Conservation (phyloP, 108 stramenopile species). For the Poteriospumella lacustris region DNA sequence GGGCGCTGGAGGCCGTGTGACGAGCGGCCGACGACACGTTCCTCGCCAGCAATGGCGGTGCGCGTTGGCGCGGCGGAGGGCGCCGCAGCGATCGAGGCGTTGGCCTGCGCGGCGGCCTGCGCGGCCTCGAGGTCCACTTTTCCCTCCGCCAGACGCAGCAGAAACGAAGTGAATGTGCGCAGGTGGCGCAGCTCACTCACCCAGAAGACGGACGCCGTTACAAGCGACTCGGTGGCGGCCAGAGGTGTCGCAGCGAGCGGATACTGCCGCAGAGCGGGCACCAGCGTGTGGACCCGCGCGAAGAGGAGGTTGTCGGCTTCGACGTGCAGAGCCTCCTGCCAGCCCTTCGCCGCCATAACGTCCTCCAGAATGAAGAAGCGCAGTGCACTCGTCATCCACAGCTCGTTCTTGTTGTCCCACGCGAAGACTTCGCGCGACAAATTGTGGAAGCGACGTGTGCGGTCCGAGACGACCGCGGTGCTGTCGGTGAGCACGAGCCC, state of each 20-base stretch:
- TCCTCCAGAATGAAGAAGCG: slow-evolving; percentile 25
- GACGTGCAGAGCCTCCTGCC: background rate
- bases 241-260: background rate
- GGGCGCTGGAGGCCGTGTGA: too few relatives aligned
- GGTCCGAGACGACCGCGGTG: background rate
- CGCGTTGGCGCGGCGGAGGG: too few relatives aligned
- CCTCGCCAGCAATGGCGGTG: too few relatives aligned
- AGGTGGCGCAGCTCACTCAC: background rate
- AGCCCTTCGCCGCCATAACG: background rate
- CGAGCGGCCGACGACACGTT: too few relatives aligned
- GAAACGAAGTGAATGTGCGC: background rate
- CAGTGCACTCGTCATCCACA: slow-evolving; percentile 18
- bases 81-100: too few relatives aligned
- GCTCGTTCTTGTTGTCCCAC: background rate
- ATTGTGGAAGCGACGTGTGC: background rate
- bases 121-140: too few relatives aligned
- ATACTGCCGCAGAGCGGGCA: background rate
- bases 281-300: background rate
- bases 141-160: background rate
- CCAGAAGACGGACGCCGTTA: slow-evolving; percentile 29
- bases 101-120: too few relatives aligned
- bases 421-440: background rate
- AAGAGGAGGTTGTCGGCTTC: slow-evolving; percentile 26
- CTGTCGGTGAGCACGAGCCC: background rate
- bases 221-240: background rate